These are phyloP conservation scores for Russula griseocarnosa DNA, from an alignment of 768 basidiomycete species.

Conservation along the genomic window DNA sequence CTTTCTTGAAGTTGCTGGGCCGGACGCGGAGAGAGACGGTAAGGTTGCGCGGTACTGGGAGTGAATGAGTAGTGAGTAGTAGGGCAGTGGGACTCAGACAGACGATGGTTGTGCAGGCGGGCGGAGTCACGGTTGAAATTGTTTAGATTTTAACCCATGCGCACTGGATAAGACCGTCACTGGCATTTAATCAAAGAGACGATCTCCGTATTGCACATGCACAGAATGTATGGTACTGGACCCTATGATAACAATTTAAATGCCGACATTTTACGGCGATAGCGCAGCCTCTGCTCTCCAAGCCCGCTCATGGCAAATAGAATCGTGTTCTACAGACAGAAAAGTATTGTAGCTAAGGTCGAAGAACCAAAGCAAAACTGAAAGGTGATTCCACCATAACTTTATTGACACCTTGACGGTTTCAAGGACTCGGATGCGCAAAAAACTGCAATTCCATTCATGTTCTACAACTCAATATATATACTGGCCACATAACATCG, in stretches of 20 bases:
- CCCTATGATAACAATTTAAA: background rate
- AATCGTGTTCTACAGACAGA: too few species aligned
- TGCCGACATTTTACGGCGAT: background rate
- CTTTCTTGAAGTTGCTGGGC: conserved; percentile 64
- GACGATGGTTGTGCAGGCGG: background rate
- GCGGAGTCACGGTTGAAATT: background rate
- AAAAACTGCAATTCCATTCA: too few species aligned
- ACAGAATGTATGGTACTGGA: background rate
- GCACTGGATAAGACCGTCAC: background rate
- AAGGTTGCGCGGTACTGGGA: conserved; percentile 80
- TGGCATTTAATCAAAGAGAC: background rate
- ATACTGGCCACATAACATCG: too few species aligned
- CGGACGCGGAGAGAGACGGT: conserved; percentile 48
- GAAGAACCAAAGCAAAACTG: too few species aligned
- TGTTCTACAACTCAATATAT: too few species aligned
- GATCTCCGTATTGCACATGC: background rate
- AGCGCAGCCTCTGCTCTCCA: too few species aligned
- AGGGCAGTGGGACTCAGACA: background rate
- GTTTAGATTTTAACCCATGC: background rate
- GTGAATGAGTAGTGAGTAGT: conserved; percentile 32
- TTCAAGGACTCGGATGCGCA: too few species aligned
- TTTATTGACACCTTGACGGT: too few species aligned
- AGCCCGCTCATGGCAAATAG: too few species aligned
- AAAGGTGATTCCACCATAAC: too few species aligned
- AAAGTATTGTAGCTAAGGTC: too few species aligned